Base-by-base conservation (phyloP, 257 asterid genomes). In the Haberlea rhodopensis region DNA sequence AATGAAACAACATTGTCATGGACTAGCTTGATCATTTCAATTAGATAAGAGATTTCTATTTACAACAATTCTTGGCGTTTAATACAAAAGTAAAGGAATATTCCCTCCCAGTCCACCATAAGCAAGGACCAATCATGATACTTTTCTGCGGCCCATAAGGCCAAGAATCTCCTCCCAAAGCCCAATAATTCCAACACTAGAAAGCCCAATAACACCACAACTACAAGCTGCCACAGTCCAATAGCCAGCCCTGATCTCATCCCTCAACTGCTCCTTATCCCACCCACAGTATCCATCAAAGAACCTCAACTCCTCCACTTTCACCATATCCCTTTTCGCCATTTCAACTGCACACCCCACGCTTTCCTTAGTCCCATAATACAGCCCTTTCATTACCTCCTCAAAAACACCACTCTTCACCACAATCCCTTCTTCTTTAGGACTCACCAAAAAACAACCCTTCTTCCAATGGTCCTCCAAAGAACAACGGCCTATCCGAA, bases 211-310 rank as follows among this genome's bases (percentile, higher is more conserved):
- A 1, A 80, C 90, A 59, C 45, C 77, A 55, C 86, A 83, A 57
- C 96, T 87, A 53, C 95, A 91, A 1, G 95, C 96, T 15, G 87
- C 96, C 20, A 87, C 76, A 5, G 95, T 81, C 96, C 98, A 91
- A 75, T 80, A 89, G 2, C 95, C 89, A 20, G 92, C 86, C 79
- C 84, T 73, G 23, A 85, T 87, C 85, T 91, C 98, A 59, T 78
- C 86, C n/a, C n/a, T n/a, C n/a, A n/a, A n/a, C n/a, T 85, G 96
- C n/a, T 76, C 83, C 70, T 62, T 85, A 22, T 83, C 91, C 98
- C 96, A 89, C 0, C 85, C 94, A 75, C 97, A 89, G 32, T 82
- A 91, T 7, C 96, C 98, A 75, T 91, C 91, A 57, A 80, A 89
- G 80, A 91, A 85, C 62, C 89, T 79, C 54, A 91, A 85, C 5